Base-by-base conservation (phyloP, 352 stramenopile genomes). In the Pythium grandisporangium region DNA sequence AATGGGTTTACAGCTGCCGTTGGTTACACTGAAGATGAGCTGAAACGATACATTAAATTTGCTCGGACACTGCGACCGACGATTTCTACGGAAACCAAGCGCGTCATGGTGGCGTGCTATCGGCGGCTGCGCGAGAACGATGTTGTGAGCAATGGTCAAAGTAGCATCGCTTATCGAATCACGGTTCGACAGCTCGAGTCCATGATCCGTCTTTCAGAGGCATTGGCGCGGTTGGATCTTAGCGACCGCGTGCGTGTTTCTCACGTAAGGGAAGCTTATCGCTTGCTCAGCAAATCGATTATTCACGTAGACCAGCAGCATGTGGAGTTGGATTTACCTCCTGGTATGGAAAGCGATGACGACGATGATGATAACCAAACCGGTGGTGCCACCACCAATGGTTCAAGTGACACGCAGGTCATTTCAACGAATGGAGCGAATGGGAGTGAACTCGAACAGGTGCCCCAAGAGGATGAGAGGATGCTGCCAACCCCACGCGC, bases 261-360 rank as follows among this genome's bases (percentile, higher is more conserved):
- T 19, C 96, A 98, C 63, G 95, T 98, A 16, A 67, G 96, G 43
- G 95, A 99, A 61, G 96, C 97, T 0, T 99, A 97, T 51, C 79
- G 96, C 0, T 58, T 99, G 4, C 63, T 99, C 20, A 93, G 95
- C 58, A 98, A 98, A 54, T 98, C 84, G 30, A 99, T 99, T 51
- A 99, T 99, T 55, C 92, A 98, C 70, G 96, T 99, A 3, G 96
- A 99, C 50, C 98, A 91, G 35, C 91, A 97, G 52, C 93, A 98
- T 66, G 87, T 99, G 5, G 85, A 96, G 50, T 59, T 97, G 11
- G 85, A 97, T 19, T 48, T 92, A 46, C 73, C 76, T 6, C 33
- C 51, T 2, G 21, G 35, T 17, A 48, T 51, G 6, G 69, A 88
- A 20, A 52, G 63, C 17, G 71, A 94, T 11, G 56, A 64, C 19